phyloP scores from a whole-genome alignment of 2,329 filamentous ascomycete species.

The Scleromitrula shiraiana region DNA sequence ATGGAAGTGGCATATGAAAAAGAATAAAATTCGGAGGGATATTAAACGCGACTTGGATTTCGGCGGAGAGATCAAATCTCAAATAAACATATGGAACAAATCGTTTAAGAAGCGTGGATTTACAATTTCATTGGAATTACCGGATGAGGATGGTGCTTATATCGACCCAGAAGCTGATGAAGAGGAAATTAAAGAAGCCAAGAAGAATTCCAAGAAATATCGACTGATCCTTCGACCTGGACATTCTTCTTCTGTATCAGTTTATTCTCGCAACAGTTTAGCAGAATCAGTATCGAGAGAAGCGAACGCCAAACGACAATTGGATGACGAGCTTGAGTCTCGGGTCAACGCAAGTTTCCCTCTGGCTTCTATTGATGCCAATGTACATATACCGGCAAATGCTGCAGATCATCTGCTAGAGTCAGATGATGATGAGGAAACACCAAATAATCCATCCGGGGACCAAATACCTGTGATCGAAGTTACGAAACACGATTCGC shows the following conservation, averaged over 20 bases:
- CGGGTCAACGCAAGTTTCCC: neutral
- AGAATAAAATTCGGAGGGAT: neutral
- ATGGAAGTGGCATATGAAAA: slow-evolving; percentile 1
- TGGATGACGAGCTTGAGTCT: neutral
- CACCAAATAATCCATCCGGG: too few species aligned
- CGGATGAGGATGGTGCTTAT: slow-evolving; percentile 7
- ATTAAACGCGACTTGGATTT: slow-evolving; percentile 15
- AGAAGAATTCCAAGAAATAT: slow-evolving; percentile 12
- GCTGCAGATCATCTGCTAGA: too few species aligned
- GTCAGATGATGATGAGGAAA: too few species aligned
- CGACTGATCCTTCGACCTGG: slow-evolving; percentile 13
- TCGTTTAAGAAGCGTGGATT: slow-evolving; percentile 18
- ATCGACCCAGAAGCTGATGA: neutral
- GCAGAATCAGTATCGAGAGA: slow-evolving; percentile 4
- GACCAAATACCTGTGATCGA: too few species aligned
- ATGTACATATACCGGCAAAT: too few species aligned
- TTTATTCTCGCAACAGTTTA: slow-evolving; percentile 5
- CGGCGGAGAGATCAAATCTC: slow-evolving; percentile 16
- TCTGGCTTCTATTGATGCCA: too few species aligned
- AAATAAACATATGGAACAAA: slow-evolving; percentile 20
- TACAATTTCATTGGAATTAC: slow-evolving; percentile 20
- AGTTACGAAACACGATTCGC: too few species aligned
- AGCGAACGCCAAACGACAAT: neutral
- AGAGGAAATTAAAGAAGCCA: slow-evolving; percentile 10
- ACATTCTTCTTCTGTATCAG: neutral